Evolutionary conservation across 257 asterid genomes (phyloP), one percentile per base, ranked within the genome.

Genomic region (Henckelia pumila): DNA sequence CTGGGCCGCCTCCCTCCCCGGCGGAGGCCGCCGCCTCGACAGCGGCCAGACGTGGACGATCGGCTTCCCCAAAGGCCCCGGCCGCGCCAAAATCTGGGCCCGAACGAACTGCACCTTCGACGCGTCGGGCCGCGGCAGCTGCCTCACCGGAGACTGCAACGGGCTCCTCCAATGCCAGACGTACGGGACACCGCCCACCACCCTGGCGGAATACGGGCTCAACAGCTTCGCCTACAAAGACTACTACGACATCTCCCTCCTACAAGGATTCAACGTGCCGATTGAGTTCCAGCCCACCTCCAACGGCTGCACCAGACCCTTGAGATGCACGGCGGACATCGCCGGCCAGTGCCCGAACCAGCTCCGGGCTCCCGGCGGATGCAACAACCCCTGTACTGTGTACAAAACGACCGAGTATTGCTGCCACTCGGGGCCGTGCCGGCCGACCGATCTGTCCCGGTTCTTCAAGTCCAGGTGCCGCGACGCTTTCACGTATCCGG

Each of bases 381-480:
- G 98, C 61, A 75, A 92, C 7, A 87, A 92, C 59, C 95, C 96
- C 0, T 89, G 96, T 61, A 85, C 95, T 26, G 95, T 90, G 21
- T 79, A 56, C 59, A 77, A 81, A 66, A 85, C 88, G 61, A 63
- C 82, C 68, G 20, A 84, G 75, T 89, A 84, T 24, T 92, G 98
- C 70, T 89, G 98, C 80, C 86, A 79, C 57, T 64, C 76, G 0
- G 85, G 94, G 9, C 50, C 30, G 16, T 92, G 98, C 75, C 50
- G 72, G n/a, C 92, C 98, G 0, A 87, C 98, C 8, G 2, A 63
- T 0, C 11, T 60, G 4, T 89, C 95, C 0, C 69, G 67, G 74
- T 89, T 85, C 20, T 89, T 89, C 28, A 89, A 89, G 78, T 6
- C n/a, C 5, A 80, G 88, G 73, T 89, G 96, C 47, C 75, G 68